A percentile compares a stretch with the other conserved stretches of the same genome.
phyloP scores from a whole-genome alignment of 2,329 filamentous ascomycete species.

The Onygenales sp. region DNA sequence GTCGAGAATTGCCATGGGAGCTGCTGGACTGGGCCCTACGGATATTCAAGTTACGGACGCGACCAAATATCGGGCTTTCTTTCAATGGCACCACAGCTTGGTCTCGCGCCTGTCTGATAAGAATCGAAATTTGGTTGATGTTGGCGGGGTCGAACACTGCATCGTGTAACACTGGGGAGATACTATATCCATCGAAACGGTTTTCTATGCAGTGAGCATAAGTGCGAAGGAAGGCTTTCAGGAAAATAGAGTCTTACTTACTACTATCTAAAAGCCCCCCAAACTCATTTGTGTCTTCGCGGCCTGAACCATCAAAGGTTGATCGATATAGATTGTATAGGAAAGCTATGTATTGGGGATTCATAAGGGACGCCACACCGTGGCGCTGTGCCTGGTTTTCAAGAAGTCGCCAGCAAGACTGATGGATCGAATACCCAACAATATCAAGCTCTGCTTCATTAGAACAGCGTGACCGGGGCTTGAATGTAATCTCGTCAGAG shows the following conservation, averaged over 20 bases:
- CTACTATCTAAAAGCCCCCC: neutral
- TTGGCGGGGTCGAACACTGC: neutral
- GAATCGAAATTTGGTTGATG: neutral
- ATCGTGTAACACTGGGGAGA: neutral
- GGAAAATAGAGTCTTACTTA: neutral
- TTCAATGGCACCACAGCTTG: neutral
- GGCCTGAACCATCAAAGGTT: neutral
- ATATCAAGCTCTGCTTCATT: neutral
- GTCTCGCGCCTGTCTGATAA: neutral
- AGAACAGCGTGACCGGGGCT: neutral
- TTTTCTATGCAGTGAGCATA: neutral
- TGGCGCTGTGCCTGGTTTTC: neutral
- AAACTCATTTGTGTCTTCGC: neutral
- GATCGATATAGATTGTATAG: slow-evolving; percentile 1
- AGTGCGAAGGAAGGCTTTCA: neutral
- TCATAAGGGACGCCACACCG: neutral
- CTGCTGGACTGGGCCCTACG: neutral
- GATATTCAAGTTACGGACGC: neutral
- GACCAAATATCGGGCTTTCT: slow-evolving; percentile 2
- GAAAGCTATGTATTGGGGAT: neutral
- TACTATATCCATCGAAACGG: no score
- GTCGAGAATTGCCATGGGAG: neutral
- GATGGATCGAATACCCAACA: neutral
- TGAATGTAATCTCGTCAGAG: neutral
- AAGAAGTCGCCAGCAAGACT: neutral